Percentiles rank a stretch among this genome's conserved stretches.
These are phyloP conservation scores for Peronospora destructor DNA, from an alignment of 352 stramenopile species.

Conservation along the genomic window DNA sequence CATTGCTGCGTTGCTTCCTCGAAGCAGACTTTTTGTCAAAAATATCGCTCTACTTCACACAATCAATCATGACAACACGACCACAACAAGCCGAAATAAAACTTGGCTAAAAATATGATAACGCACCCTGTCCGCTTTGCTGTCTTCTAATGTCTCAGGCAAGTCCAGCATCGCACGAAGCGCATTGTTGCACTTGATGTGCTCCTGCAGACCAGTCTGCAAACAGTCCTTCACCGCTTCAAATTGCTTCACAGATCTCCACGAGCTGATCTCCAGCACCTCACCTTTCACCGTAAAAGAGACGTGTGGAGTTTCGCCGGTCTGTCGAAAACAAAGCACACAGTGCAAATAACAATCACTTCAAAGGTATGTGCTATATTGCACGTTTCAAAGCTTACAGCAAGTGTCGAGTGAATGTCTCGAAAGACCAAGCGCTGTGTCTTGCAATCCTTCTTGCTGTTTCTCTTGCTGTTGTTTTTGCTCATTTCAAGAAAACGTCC, in stretches of 20 bases:
- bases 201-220: conserved; percentile 64
- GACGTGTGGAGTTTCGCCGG: conserved; percentile 69
- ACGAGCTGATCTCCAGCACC: conserved; percentile 63
- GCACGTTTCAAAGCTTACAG: conserved; percentile 30
- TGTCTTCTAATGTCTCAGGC: conserved; percentile 68
- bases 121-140: conserved; percentile 62
- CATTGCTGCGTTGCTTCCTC: conserved; percentile 74
- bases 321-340: conserved; percentile 28
- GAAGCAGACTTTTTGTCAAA: conserved; percentile 79
- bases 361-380: neutral
- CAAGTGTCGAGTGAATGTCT: conserved; percentile 73
- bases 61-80: conserved; percentile 9
- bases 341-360: neutral
- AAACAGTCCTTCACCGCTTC: conserved; percentile 75
- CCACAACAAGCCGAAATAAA: neutral
- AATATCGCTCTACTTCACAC: conserved; percentile 45
- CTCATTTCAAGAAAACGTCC: conserved; percentile 69
- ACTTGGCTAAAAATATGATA: neutral
- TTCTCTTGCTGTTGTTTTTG: conserved; percentile 87
- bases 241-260: conserved; percentile 77
- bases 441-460: conserved; percentile 86
- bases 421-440: conserved; percentile 78
- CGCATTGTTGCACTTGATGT: conserved; percentile 88
- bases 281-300: conserved; percentile 76
- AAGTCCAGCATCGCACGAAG: conserved; percentile 69